Percentiles rank a stretch among this genome's conserved stretches.
Evolutionary conservation across 306 rosid genomes (phyloP).

Genomic region (Morella rubra): DNA sequence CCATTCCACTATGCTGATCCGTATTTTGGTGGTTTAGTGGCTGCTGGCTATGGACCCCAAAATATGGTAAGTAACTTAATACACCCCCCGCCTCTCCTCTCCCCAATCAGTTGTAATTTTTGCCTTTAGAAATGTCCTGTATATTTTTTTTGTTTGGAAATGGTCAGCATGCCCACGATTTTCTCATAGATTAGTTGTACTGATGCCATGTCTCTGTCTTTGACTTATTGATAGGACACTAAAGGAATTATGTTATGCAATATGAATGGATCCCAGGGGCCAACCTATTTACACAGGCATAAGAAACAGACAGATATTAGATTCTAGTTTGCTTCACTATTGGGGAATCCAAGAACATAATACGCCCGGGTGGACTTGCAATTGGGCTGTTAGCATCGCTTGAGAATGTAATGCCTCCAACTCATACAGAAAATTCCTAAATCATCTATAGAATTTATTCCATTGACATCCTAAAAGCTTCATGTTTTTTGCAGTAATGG

Average conservation of each 20-base stretch:
- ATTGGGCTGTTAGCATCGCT: no score
- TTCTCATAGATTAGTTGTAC: no score
- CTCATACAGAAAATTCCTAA: no score
- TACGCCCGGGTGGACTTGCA: not conserved
- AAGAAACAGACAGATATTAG: not conserved
- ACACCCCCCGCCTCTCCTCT: not conserved
- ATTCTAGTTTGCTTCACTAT: not conserved
- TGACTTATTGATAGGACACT: not conserved
- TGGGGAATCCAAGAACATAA: not conserved
- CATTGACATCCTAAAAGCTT: not conserved
- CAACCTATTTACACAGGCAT: no score
- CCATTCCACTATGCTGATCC: conserved; percentile 48
- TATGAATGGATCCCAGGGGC: not conserved
- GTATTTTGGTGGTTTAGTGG: conserved; percentile 36
- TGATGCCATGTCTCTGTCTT: no score
- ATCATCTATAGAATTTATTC: no score
- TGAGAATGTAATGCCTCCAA: no score
- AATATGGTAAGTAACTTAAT: conserved; percentile 33
- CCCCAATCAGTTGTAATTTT: no score
- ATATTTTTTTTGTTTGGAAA: no score
- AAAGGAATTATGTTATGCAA: conserved; percentile 3
- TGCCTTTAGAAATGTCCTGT: no score
- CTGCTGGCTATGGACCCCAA: conserved; percentile 49
- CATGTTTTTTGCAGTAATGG: not conserved
- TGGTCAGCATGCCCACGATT: no score